Conservation (phyloP, 345 rosid genomes). For the Fremontodendron californicum region DNA sequence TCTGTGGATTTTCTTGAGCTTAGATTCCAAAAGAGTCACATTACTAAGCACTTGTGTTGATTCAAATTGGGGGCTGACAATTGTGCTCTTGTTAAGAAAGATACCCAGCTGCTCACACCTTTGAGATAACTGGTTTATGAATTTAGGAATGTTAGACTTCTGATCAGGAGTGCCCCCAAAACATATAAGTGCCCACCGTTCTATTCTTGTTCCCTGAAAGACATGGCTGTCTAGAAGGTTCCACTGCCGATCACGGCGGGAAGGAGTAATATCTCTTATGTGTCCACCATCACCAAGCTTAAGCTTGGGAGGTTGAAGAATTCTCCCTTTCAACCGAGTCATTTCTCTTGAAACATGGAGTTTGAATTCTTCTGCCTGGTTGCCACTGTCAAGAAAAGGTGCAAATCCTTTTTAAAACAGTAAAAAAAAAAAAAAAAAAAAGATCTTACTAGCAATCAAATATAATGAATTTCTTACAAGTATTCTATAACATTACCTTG, state of each 20-base stretch:
- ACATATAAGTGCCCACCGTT: conserved; percentile 86
- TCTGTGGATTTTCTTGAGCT: conserved; percentile 67
- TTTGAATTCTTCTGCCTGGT: conserved; percentile 66
- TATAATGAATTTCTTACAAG: neutral
- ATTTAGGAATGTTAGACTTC: conserved; percentile 65
- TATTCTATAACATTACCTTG: conserved; percentile 49
- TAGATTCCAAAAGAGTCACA: conserved; percentile 59
- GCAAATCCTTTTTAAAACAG: neutral
- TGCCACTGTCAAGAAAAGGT: conserved; percentile 48
- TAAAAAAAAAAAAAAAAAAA: neutral
- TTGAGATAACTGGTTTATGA: conserved; percentile 74
- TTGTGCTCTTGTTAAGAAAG: conserved; percentile 62
- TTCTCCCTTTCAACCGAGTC: conserved; percentile 79
- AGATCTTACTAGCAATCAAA: neutral
- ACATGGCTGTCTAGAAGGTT: conserved; percentile 72
- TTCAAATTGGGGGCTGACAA: conserved; percentile 56
- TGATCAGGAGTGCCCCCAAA: conserved; percentile 81
- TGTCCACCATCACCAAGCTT: conserved; percentile 76
- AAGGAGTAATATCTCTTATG: conserved; percentile 50
- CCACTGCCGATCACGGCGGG: conserved; percentile 75
- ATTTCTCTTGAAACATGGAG: conserved; percentile 74
- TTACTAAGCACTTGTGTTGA: conserved; percentile 72
- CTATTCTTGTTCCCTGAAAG: conserved; percentile 62
- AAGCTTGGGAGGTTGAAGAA: conserved; percentile 90
- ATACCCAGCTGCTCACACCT: conserved; percentile 90